Base-by-base conservation (phyloP, 2,329 filamentous ascomycete species). In the Colletotrichum shisoi region DNA sequence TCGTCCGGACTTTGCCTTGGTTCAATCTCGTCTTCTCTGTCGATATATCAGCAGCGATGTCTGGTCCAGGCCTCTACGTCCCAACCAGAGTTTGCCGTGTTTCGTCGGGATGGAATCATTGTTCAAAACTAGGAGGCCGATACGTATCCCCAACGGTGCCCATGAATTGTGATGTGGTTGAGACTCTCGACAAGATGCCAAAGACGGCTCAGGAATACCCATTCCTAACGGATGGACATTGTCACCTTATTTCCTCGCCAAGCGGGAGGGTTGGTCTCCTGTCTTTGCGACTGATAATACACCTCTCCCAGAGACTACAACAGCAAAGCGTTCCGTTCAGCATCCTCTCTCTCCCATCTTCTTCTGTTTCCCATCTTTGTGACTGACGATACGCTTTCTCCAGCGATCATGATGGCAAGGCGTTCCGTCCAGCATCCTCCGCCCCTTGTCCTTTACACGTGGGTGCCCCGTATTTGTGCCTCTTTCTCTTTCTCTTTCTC, bases 151-250 rank as follows among this genome's bases (percentile, higher is more conserved):
- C 51, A 24, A 19, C 46, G 21, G 24, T 40, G 24, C 24, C 58
- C 24, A 44, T n/a, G 27, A 24, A 19, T 7, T 48, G 24, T 31
- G 7, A n/a, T 66, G 44, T 57, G 37, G 54, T 49, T 24, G 44
- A 24, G 51, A 57, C 51, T 40, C n/a, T 54, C 52, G 34, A 52
- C 12, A 27, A 7, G 34, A 42, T 9, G 58, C 51, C 52, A 62
- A 45, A 21, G 12, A 56, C 39, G 37, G 44, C 44, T 51, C 44
- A 31, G 45, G 27, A 39, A 2, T 34, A 49, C 34, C n/a, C 11
- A 6, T 21, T 13, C 24, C 1, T 34, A 39, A 4, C 11, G 27
- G 5, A n/a, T 37, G 48, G 27, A 15, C 17, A n/a, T 37, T 40
- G 24, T 6, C 19, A 24, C 40, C 37, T 40, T 17, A 1, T 15